Percentiles rank a stretch among this genome's conserved stretches.
These are phyloP conservation scores for Ophiosphaerella korrae DNA, from an alignment of 2,329 filamentous ascomycete species.

Conservation along the genomic window DNA sequence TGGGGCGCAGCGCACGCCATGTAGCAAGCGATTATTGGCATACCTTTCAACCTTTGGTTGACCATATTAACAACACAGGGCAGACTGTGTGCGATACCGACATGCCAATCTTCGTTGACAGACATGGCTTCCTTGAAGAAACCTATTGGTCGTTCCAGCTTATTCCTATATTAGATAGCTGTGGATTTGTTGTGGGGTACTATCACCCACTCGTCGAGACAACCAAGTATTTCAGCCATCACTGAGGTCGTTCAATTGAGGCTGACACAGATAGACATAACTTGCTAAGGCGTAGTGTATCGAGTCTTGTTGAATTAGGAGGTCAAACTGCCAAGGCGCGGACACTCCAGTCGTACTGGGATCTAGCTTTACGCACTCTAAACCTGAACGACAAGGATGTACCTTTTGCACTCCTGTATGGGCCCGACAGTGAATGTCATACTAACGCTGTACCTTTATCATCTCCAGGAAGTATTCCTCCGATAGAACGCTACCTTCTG, in stretches of 20 bases:
- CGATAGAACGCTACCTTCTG: conserved; percentile 21
- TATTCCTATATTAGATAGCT: conserved; percentile 71
- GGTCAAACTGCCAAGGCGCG: conserved; percentile 72
- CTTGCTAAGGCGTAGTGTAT: conserved; percentile 27
- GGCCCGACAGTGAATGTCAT: conserved; percentile 16
- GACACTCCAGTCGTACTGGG: conserved; percentile 73
- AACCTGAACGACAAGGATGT: conserved; percentile 67
- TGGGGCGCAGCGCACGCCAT: conserved; percentile 65
- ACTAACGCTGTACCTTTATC: conserved; percentile 22
- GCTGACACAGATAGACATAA: conserved; percentile 23
- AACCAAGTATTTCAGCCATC: conserved; percentile 53
- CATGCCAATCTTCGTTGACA: conserved; percentile 71
- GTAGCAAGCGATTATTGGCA: conserved; percentile 70
- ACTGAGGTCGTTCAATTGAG: background rate
- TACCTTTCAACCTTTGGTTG: conserved; percentile 25
- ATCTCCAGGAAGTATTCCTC: conserved; percentile 17
- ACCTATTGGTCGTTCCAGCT: conserved; percentile 81
- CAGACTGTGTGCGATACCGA: conserved; percentile 58
- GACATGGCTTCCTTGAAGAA: conserved; percentile 73
- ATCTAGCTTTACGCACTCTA: conserved; percentile 67
- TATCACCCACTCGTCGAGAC: conserved; percentile 81
- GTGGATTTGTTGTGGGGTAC: conserved; percentile 71
- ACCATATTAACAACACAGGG: conserved; percentile 28
- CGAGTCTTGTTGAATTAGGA: conserved; percentile 67
- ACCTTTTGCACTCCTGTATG: conserved; percentile 34